Evolutionary conservation across 2,329 filamentous ascomycete species (phyloP).

Genomic region (Claviceps lovelessii): DNA sequence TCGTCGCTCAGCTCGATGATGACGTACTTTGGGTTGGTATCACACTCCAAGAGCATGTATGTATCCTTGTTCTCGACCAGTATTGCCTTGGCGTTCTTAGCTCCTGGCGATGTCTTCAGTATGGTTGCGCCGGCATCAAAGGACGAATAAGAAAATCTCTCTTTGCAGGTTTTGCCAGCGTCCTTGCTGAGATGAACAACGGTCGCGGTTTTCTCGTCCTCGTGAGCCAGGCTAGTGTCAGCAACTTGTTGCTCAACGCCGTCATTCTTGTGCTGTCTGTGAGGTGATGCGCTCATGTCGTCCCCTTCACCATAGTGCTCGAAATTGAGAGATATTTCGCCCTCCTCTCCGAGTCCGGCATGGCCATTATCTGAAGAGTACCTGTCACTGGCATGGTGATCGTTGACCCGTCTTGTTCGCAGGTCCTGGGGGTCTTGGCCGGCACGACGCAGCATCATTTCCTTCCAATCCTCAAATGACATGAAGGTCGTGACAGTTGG

Average conservation of each 20-base stretch:
- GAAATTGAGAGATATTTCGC: slow-evolving; percentile 57
- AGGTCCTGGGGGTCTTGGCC: slow-evolving; percentile 59
- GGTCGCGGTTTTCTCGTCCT: slow-evolving; percentile 35
- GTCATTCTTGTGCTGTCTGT: slow-evolving; percentile 8
- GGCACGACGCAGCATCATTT: slow-evolving; percentile 71
- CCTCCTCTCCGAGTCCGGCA: slow-evolving; percentile 72
- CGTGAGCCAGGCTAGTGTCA: slow-evolving; percentile 24
- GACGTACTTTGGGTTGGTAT: slow-evolving; percentile 75
- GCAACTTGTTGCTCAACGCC: slow-evolving; percentile 17
- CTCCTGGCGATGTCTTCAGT: slow-evolving; percentile 73
- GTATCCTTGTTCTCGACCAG: slow-evolving; percentile 95
- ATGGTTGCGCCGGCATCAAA: slow-evolving; percentile 94
- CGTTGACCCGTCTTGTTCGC: slow-evolving; percentile 45
- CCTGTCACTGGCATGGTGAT: slow-evolving; percentile 30
- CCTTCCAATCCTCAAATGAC: slow-evolving; percentile 98
- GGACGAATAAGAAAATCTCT: slow-evolving; percentile 92
- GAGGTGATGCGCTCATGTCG: slow-evolving; percentile 1
- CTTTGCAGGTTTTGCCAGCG: slow-evolving; percentile 93
- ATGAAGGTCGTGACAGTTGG: slow-evolving; percentile 47
- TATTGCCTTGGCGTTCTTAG: slow-evolving; percentile 77
- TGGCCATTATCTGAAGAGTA: slow-evolving; percentile 51
- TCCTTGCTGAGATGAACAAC: slow-evolving; percentile 64
- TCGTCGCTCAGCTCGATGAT: slow-evolving; percentile 87
- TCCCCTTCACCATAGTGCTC: slow-evolving; percentile 20
- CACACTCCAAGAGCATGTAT: slow-evolving; percentile 92